Evolutionary conservation across 331 rosid genomes (phyloP), one percentile per base, ranked within the genome.

Genomic region (Cucumis variabilis): DNA sequence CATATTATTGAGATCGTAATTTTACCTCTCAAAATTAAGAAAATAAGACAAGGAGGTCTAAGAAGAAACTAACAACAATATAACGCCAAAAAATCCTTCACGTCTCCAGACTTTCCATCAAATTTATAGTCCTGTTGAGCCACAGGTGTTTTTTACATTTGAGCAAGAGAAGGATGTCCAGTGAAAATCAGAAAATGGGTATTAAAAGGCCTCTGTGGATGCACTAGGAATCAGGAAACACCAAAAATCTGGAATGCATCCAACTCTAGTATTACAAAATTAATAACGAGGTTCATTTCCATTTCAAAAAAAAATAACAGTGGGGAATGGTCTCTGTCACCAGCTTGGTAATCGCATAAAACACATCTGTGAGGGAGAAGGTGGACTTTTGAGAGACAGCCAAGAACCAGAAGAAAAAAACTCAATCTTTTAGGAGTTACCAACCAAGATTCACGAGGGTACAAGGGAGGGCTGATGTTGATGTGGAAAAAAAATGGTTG

Each of bases 211-310:
- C 9, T 9, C 44, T 14, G 14, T 48, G 83, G 66, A 78, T 78
- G 83, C 83, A 51, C 83, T 78, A 78, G 21, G 83, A 78, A n/a
- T 50, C 62, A 44, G 16, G 27, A 75, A 46, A 76, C 65, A 24
- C 41, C 44, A 79, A 16, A 79, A 51, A 19, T 14, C 21, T 13
- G 63, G 82, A 48, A 13, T n/a, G 13, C 11, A n/a, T 17, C 24
- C 82, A 76, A 46, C 62, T 46, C 46, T 19, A 75, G 46, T 75
- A 44, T 44, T 44, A 44, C 9, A 44, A 44, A 44, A 44, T 44
- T 44, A 44, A 44, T 44, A 44, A 44, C 1, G 48, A 44, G 48
- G 48, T 5, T 44, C 48, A 44, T 44, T 44, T 44, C 48, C 48
- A 5, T 44, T 44, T 44, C 6, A 44, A 44, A 12, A 23, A 11